Evolutionary conservation across 176 grass and related monocot genomes (phyloP), one percentile per base, ranked within the genome.

Genomic region (Ensete glaucum): DNA sequence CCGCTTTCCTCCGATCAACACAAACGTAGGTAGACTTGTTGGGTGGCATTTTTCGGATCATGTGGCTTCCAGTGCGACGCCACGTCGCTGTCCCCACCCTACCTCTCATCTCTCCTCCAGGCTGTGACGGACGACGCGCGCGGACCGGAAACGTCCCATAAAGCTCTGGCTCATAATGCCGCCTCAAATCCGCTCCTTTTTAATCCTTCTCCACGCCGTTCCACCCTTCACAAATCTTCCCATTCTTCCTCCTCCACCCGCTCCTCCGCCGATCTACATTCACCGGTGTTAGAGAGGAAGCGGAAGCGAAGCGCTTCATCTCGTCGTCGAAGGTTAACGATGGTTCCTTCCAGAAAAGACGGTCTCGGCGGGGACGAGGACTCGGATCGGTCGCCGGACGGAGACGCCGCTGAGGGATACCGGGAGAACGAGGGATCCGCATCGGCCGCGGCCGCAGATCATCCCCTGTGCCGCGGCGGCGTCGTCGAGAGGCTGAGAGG

Each of bases 301-400:
- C 5, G 34, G 34, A 43, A 43, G 34, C 3, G 34, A 43, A 43
- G 34, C 34, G 4, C 0, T 43, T 43, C 34, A 5, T 56, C 14
- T 29, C 24, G 8, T 73, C 51, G 23, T 21, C 15, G 15, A 50
- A 22, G n/a, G 19, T 54, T 11, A 19, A n/a, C 71, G 24, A 82
- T 82, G 80, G 72, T 17, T 66, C 51, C 64, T 53, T 73, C 81
- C 23, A 76, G 76, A 56, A 80, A 80, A 27, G 63, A 75, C 11
- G 11, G 24, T 34, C 22, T 52, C 13, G 65, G 57, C 53, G 22
- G 11, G 9, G 54, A 48, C 64, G 79, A 80, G 20, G 73, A 25
- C 67, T 77, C 81, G n/a, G 80, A 82, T 52, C 72, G 49, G 20
- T 53, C 76, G 13, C 21, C 57, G n/a, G 48, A 21, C 51, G 27